Evolutionary conservation across 257 asterid genomes (phyloP).

Genomic region (Vinca minor): DNA sequence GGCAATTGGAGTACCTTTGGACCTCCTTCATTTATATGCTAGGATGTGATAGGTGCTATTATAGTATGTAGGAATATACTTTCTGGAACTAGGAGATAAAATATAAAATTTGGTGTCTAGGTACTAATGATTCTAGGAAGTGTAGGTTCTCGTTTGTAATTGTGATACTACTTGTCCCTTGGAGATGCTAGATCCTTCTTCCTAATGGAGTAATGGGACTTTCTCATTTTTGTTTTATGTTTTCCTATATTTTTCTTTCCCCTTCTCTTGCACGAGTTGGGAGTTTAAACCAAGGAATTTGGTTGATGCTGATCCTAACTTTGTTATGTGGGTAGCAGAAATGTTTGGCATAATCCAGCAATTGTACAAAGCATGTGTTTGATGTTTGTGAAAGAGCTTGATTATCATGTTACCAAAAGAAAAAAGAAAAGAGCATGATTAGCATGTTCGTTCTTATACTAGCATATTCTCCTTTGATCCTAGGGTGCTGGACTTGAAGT

Average conservation of each 20-base stretch:
- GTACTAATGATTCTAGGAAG: not conserved
- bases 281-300: slow-evolving; percentile 3
- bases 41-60: not conserved
- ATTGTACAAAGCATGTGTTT: not conserved
- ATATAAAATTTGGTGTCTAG: not conserved
- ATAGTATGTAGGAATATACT: not conserved
- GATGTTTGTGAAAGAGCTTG: not conserved
- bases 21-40: not conserved
- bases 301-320: not conserved
- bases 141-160: not conserved
- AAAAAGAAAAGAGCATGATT: not conserved
- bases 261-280: not conserved
- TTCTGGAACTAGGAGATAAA: not conserved
- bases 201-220: not conserved
- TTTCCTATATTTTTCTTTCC: not conserved
- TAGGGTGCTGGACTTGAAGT: not conserved
- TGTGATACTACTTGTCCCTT: not conserved
- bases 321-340: not conserved
- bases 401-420: no score
- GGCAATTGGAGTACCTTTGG: not conserved
- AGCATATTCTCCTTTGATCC: not conserved
- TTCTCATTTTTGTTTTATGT: not conserved
- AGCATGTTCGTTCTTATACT: not conserved
- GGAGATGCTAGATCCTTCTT: not conserved
- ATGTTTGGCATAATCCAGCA: not conserved